A percentile compares a stretch with the other conserved stretches of the same genome.
Evolutionary conservation across 768 basidiomycete genomes (phyloP).

Genomic region (Tylopilus cervinicoccineus): DNA sequence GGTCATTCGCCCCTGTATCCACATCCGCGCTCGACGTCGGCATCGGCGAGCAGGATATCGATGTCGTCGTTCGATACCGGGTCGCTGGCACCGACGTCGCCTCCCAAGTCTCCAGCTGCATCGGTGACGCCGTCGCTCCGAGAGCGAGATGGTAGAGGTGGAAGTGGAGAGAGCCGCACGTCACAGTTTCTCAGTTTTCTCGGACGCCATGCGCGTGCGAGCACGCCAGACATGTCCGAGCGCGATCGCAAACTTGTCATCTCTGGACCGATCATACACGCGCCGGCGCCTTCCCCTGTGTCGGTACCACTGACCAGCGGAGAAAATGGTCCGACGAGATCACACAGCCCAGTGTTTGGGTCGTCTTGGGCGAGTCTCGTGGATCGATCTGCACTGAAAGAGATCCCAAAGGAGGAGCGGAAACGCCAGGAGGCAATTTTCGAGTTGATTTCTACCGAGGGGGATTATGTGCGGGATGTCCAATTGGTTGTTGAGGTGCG

Average conservation of each 20-base stretch:
- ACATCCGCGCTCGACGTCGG: background rate
- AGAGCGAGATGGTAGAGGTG: conserved; percentile 20
- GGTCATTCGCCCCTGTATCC: conserved; percentile 7
- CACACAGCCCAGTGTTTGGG: conserved; percentile 55
- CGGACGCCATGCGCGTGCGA: conserved; percentile 41
- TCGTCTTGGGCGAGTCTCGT: conserved; percentile 94
- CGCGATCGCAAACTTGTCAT: conserved; percentile 49
- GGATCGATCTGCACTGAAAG: conserved; percentile 77
- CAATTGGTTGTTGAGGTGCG: conserved; percentile 88
- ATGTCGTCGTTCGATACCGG: conserved; percentile 54
- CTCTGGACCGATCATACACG: conserved; percentile 60
- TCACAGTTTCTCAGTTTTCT: conserved; percentile 60
- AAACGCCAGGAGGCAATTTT: conserved; percentile 95
- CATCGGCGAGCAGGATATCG: conserved; percentile 48
- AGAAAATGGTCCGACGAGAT: conserved; percentile 29
- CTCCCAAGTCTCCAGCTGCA: conserved; percentile 37
- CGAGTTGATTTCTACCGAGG: conserved; percentile 90
- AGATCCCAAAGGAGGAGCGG: conserved; percentile 73
- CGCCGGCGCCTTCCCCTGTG: conserved; percentile 19
- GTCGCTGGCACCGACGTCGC: conserved; percentile 32
- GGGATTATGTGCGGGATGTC: conserved; percentile 83
- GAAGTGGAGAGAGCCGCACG: conserved; percentile 30
- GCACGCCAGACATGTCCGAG: conserved; percentile 47
- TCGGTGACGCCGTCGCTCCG: conserved; percentile 29
- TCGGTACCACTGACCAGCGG: background rate